Base-by-base conservation (phyloP, 2,329 filamentous ascomycete genomes). In the Hypoxylon sp. region DNA sequence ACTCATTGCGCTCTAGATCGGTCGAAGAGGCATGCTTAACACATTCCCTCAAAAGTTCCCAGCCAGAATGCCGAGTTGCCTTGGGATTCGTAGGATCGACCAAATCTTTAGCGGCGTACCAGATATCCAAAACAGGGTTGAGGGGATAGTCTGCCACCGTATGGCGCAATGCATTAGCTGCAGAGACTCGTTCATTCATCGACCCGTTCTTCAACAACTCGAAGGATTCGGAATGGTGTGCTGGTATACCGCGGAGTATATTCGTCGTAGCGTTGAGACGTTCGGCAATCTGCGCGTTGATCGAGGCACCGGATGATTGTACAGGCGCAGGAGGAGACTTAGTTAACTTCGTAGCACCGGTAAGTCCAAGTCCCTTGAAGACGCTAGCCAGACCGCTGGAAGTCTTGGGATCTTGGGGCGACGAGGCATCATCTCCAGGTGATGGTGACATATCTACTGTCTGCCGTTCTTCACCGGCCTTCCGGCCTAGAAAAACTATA, bases 1-100 rank as follows among this genome's bases (percentile, higher is more conserved):
- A 91, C 69, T 89, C 87, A 69, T 86, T 84, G 51, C 90, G 85
- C 77, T 92, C 90, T 30, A 91, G 83, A 70, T 90, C 88, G n/a
- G 88, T 90, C 5, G 88, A 87, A 5, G 85, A 83, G 4, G 83
- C 79, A 74, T 91, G 86, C 73, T 88, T 87, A 62, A 88, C 88
- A 73, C 89, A 92, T 73, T 90, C 88, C 25, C 85, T 87, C 46
- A 92, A 79, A 10, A 92, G 83, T 70, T 88, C 86, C 85, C 89
- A 91, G 17, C 89, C 90, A n/a, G 87, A 85, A 52, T 80, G 79
- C 25, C 90, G 85, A 69, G 85, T 84, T 28, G 83, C 77, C 3
- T 76, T 76, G n/a, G 87, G 78, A 60, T 90, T 89, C 21, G 80
- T 77, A 5, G 85, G 79, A 28, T 90, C 83, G 64, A 91, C 88